phyloP scores from a whole-genome alignment of 768 basidiomycete species.

The Royoungia palumana region DNA sequence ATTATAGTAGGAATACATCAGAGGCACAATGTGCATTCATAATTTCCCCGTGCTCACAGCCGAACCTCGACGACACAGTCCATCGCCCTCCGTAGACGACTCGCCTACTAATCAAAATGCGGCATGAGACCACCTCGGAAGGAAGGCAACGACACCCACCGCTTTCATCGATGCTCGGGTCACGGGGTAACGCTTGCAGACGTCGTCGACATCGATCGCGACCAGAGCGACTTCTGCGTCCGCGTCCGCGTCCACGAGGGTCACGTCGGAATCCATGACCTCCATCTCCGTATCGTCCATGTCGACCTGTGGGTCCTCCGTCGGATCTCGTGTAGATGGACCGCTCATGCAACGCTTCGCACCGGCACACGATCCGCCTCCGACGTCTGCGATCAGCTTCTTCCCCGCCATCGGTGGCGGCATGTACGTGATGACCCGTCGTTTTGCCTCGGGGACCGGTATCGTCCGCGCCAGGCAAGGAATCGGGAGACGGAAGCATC shows the following conservation, averaged over 20 bases:
- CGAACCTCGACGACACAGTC: conserved; percentile 17
- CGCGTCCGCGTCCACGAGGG: conserved; percentile 28
- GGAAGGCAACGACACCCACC: conserved; percentile 16
- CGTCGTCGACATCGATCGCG: conserved; percentile 15
- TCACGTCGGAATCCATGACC: conserved; percentile 25
- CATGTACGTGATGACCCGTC: conserved; percentile 29
- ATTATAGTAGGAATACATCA: too few relatives aligned
- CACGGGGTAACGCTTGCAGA: conserved; percentile 18
- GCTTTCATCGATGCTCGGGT: conserved; percentile 19
- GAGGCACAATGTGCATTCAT: too few relatives aligned
- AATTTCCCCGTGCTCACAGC: not conserved
- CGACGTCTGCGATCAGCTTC: not conserved
- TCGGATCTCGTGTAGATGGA: not conserved
- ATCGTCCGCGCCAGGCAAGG: not conserved
- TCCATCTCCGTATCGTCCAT: not conserved
- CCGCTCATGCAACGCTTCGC: not conserved
- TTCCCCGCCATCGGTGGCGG: conserved; percentile 21
- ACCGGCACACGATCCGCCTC: not conserved
- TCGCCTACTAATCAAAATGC: conserved; percentile 9
- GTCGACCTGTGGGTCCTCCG: not conserved
- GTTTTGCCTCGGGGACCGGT: not conserved
- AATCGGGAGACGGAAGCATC: conserved; percentile 21
- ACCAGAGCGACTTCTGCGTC: not conserved
- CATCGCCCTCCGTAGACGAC: conserved; percentile 7
- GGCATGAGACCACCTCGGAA: too few relatives aligned